Percentiles rank a stretch among this genome's conserved stretches.
Conservation (phyloP, 176 grass and related monocot species). For the Hordeum vulgare region MorexV3_pseudomolecules_assembly NC_058519.1:499078805-499079304, state of each 20-base stretch:
- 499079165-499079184: conserved; percentile 19
- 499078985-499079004: no score
- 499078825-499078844: neutral
- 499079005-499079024: no score
- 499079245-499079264: conserved; percentile 6
- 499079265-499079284: conserved; percentile 12
- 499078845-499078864: neutral
- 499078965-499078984: no score
- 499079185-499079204: conserved; percentile 11
- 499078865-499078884: neutral
- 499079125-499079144: neutral
- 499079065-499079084: neutral
- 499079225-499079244: conserved; percentile 26
- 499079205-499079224: conserved; percentile 19
- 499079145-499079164: conserved; percentile 22
- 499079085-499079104: neutral
- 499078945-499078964: conserved; percentile 10
- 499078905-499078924: neutral
- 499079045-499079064: no score
- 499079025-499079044: no score
- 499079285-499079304: conserved; percentile 40
- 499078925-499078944: neutral
- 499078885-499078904: neutral
- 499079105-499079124: no score
- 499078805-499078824: neutral